Evolutionary conservation across 1,284 basidiomycete genomes (phyloP).

Genomic region (Melampsora occidentalis): DNA sequence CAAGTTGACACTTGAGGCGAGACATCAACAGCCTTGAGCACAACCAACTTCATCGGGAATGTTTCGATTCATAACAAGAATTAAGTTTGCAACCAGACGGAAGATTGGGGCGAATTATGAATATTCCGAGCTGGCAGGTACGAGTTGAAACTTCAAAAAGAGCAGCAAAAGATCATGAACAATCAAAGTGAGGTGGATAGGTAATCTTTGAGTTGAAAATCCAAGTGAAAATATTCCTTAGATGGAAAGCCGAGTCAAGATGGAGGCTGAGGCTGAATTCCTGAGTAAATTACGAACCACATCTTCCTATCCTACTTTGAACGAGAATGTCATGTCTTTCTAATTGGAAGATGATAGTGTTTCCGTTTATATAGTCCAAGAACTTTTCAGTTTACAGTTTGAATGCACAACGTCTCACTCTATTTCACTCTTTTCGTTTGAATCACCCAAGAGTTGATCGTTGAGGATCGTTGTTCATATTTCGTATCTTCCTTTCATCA

Average conservation of each 20-base stretch:
- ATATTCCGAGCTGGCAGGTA: not conserved
- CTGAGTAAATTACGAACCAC: not conserved
- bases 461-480: not conserved
- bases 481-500: not conserved
- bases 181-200: not conserved
- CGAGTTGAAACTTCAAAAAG: not conserved
- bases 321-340: not conserved
- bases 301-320: too few relatives aligned
- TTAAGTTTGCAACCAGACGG: not conserved
- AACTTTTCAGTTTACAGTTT: not conserved
- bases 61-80: not conserved
- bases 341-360: conserved; percentile 6
- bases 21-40: not conserved
- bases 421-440: not conserved
- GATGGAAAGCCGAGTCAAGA: not conserved
- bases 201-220: not conserved
- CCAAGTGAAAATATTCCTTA: not conserved
- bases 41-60: not conserved
- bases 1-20: not conserved
- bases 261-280: conserved; percentile 6
- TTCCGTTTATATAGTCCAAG: not conserved
- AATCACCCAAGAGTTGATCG: not conserved
- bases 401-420: conserved; percentile 11
- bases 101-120: not conserved
- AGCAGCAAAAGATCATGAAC: not conserved